A percentile compares a stretch with the other conserved stretches of the same genome.
These are phyloP conservation scores for Phytophthora brassicae DNA, from an alignment of 352 stramenopile species.

Conservation along the genomic window DNA sequence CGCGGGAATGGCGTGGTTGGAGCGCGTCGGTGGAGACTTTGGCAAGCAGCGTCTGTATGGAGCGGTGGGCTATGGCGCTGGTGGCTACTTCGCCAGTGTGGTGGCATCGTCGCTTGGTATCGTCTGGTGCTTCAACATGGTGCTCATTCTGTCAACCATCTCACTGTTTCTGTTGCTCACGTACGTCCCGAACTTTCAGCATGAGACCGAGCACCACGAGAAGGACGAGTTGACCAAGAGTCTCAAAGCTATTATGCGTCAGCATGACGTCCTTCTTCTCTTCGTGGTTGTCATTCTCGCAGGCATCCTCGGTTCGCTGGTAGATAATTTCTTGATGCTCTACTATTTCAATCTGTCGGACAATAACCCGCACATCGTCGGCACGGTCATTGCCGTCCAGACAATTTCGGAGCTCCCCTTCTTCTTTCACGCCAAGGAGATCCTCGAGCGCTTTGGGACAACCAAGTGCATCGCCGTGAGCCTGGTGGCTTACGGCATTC, in stretches of 20 bases:
- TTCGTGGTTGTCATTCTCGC: constrained; percentile 39
- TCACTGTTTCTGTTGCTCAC: constrained; percentile 36
- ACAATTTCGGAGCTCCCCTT: constrained; percentile 47
- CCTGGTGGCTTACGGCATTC: constrained; percentile 43
- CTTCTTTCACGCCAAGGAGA: constrained; percentile 52
- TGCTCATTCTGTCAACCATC: constrained; percentile 41
- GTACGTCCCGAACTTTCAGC: constrained; percentile 43
- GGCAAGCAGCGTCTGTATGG: constrained; percentile 55
- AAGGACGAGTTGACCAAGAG: constrained; percentile 36
- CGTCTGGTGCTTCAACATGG: constrained; percentile 50
- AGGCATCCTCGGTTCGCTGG: constrained; percentile 36
- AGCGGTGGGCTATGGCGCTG: constrained; percentile 43
- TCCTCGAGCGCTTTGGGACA: constrained; percentile 43
- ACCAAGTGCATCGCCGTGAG: constrained; percentile 35
- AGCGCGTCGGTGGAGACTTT: constrained; percentile 43
- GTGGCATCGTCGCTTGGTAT: constrained; percentile 43
- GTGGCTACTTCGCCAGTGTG: constrained; percentile 46
- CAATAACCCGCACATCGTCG: constrained; percentile 41
- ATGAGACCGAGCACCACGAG: constrained; percentile 31
- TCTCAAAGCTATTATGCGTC: constrained; percentile 29
- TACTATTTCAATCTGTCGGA: constrained; percentile 40
- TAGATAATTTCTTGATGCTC: constrained; percentile 40
- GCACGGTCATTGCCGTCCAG: constrained; percentile 38
- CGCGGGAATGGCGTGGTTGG: constrained; percentile 39
- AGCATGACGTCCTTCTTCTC: constrained; percentile 37